Evolutionary conservation across 441 rosid species (phyloP).

Genomic region (Raphanus hybrid): DNA sequence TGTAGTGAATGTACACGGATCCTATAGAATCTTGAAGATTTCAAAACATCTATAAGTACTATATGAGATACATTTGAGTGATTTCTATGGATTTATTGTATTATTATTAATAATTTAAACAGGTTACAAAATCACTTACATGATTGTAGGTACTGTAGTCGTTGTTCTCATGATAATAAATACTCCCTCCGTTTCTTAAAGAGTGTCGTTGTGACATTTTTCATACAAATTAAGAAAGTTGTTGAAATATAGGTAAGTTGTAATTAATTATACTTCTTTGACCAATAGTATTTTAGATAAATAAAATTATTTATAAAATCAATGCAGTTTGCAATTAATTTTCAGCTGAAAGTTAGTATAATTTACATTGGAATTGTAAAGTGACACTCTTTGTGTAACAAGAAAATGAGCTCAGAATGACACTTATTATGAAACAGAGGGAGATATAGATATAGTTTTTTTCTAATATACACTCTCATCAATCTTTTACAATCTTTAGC

Average conservation of each 20-base stretch:
- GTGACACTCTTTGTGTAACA: too few relatives aligned
- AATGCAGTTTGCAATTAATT: too few relatives aligned
- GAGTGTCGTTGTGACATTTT: too few relatives aligned
- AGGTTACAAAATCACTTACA: not conserved
- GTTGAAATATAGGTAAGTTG: too few relatives aligned
- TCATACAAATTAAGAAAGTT: too few relatives aligned
- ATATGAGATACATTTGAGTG: not conserved
- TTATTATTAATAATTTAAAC: not conserved
- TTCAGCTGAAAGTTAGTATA: too few relatives aligned
- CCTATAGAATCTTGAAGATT: not conserved
- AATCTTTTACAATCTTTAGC: not conserved
- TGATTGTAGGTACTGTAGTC: not conserved
- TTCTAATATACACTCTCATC: not conserved
- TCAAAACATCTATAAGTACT: not conserved
- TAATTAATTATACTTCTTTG: too few relatives aligned
- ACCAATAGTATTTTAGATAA: too few relatives aligned
- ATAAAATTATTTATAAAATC: too few relatives aligned
- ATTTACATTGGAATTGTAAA: too few relatives aligned
- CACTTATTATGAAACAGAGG: too few relatives aligned
- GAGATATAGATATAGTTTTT: not conserved
- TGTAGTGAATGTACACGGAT: not conserved
- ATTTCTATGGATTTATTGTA: not conserved
- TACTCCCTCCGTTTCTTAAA: not conserved
- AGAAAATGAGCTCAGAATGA: too few relatives aligned
- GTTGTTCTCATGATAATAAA: not conserved